Conservation (phyloP, 306 rosid genomes). For the Astragalus glycyphyllos region DNA sequence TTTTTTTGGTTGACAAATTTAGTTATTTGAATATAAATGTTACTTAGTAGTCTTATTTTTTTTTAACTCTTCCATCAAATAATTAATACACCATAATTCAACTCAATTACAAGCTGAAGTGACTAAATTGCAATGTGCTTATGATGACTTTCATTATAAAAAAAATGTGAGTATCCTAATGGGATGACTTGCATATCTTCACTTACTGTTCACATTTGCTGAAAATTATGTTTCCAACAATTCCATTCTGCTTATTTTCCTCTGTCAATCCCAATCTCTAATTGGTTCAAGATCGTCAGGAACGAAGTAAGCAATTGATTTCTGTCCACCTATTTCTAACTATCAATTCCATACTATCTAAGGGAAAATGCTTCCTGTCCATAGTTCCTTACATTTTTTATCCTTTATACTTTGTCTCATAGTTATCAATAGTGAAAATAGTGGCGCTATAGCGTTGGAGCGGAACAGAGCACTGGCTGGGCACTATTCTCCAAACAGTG, state of each 20-base stretch:
- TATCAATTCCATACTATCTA: slow-evolving; percentile 9
- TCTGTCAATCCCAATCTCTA: slow-evolving; percentile 3
- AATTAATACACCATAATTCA: slow-evolving; percentile 17
- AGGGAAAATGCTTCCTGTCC: slow-evolving; percentile 11
- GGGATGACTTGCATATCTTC: neutral
- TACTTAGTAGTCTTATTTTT: neutral
- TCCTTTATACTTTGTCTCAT: neutral
- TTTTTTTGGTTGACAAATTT: slow-evolving; percentile 15
- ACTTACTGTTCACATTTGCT: slow-evolving; percentile 23
- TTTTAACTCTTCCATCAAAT: slow-evolving; percentile 20
- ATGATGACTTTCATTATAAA: slow-evolving; percentile 3
- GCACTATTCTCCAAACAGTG: no score
- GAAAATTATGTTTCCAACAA: slow-evolving; percentile 13
- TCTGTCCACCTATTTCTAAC: neutral
- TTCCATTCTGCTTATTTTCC: slow-evolving; percentile 15
- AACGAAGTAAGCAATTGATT: slow-evolving; percentile 8
- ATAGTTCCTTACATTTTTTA: slow-evolving; percentile 11
- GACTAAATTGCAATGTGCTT: neutral
- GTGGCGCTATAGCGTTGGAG: no score
- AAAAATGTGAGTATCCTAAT: neutral
- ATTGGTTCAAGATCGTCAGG: neutral
- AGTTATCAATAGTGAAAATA: no score
- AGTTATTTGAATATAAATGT: slow-evolving; percentile 25
- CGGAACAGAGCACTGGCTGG: no score
- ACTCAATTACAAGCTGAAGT: slow-evolving; percentile 7